Evolutionary conservation across 1,284 basidiomycete genomes (phyloP), one percentile per base, ranked within the genome.

Genomic region (Tetrapyrgos nigripes): DNA sequence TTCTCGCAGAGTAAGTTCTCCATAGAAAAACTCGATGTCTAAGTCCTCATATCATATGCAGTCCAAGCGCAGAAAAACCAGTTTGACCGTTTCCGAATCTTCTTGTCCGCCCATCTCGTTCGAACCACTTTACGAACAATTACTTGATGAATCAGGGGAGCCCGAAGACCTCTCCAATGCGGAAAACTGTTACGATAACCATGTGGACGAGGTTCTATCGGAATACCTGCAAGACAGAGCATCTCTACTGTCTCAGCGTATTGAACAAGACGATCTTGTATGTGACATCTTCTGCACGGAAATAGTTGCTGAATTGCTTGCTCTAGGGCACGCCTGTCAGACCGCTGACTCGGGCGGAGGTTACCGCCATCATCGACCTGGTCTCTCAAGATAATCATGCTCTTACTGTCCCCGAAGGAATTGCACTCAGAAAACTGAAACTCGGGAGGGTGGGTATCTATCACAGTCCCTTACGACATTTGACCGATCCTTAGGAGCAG

Each of bases 391-490:
- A 50, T 33, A 57, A 52, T 10, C 54, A 60, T 33, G 49, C 70
- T 31, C 64, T 61, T 33, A 66, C 69, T 28, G 60, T 69, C 26
- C 60, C 66, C 0, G 75, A 80, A 45, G 69, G 72, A 21, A 68
- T 86, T n/a, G 62, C 73, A 11, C 53, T 76, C 43, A 76, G 84
- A 57, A 86, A 83, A 64, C 69, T 86, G 54, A 80, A 79, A 61
- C 55, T 83, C 13, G 72, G 71, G 28, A 76, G 71, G 50, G 83
- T 83, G 68, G 3, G 79, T 21, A 52, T 56, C 23, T 11, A 31
- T 4, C 46, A 46, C 61, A 24, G 28, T 49, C 6, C 8, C 29
- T 56, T 48, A 58, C 33, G 31, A 5, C 11, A 26, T 26, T 10
- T 46, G 33, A 43, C 26, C 44, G 21, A 23, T 43, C 45, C 49